These are phyloP conservation scores for Naegleria gruberi DNA, from an alignment of 208 protist species.

Conservation along the genomic window DNA sequence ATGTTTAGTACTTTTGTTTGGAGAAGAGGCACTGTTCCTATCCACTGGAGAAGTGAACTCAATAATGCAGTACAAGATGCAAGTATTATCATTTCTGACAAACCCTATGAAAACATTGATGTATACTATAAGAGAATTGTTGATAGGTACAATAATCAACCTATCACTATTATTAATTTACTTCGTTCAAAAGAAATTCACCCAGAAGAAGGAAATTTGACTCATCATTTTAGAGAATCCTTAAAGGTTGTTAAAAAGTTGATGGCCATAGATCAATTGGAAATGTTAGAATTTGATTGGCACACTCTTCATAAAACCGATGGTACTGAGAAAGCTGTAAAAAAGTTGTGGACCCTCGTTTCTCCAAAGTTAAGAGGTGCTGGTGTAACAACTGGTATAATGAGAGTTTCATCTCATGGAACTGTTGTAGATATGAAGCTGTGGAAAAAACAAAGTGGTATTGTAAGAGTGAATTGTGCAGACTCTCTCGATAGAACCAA, in stretches of 20 bases:
- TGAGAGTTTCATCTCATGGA: neutral
- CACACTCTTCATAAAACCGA: constrained; percentile 1
- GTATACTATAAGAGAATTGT: neutral
- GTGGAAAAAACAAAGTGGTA: constrained; percentile 57
- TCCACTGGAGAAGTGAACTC: constrained; percentile 39
- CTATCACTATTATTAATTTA: neutral
- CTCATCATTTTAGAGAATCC: constrained; percentile 25
- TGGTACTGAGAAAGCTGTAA: neutral
- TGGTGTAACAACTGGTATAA: neutral
- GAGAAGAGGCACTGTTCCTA: constrained; percentile 49
- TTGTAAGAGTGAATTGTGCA: constrained; percentile 90
- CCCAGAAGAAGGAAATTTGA: constrained; percentile 26
- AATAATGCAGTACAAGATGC: neutral
- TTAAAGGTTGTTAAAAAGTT: constrained; percentile 22
- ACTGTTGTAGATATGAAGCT: constrained; percentile 9
- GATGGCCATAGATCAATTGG: constrained; percentile 22
- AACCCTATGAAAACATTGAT: constrained; percentile 12
- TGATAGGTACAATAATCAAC: neutral
- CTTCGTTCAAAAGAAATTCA: constrained; percentile 24
- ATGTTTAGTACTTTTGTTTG: constrained; percentile 40
- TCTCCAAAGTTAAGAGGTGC: neutral
- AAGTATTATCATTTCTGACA: neutral
- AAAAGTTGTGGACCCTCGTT: neutral
- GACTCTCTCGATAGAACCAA: constrained; percentile 96
- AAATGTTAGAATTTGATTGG: constrained; percentile 49